Conservation (phyloP, 78 protist species). For the Dictyostelium capitatum region DNA sequence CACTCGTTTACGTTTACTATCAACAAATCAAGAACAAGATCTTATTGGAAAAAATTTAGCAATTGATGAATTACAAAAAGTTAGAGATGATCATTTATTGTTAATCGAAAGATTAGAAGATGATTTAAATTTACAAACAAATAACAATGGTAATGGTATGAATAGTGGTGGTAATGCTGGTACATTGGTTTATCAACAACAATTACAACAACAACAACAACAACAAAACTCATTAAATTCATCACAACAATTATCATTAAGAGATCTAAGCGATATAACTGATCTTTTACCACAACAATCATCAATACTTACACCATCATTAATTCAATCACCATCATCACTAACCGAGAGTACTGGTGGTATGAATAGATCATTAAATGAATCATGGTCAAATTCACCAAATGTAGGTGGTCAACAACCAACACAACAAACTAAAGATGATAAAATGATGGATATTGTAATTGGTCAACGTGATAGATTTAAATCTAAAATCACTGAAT, state of each 20-base stretch:
- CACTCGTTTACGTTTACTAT: conserved; percentile 34
- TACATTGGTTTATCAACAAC: conserved; percentile 12
- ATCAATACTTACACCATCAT: neutral
- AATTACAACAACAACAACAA: neutral
- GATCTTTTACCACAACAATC: conserved; percentile 5
- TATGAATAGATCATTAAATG: neutral
- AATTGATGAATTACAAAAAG: conserved; percentile 21
- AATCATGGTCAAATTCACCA: conserved; percentile 1
- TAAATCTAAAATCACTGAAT: conserved; percentile 47
- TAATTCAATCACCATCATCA: neutral
- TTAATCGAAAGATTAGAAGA: conserved; percentile 70
- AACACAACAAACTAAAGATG: neutral
- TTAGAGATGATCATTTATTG: conserved; percentile 12
- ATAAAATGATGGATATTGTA: conserved; percentile 81
- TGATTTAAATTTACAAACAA: conserved; percentile 11
- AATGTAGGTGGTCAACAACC: neutral
- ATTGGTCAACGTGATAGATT: conserved; percentile 90
- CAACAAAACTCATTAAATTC: neutral
- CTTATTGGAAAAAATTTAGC: neutral
- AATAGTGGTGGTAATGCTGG: conserved; percentile 42
- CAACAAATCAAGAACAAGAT: conserved; percentile 32
- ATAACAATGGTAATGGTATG: neutral
- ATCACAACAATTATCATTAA: conserved; percentile 3
- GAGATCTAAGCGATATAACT: neutral
- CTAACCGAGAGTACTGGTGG: neutral